Evolutionary conservation across 2,329 filamentous ascomycete genomes (phyloP).

Genomic region (Albifimbria verrucaria): DNA sequence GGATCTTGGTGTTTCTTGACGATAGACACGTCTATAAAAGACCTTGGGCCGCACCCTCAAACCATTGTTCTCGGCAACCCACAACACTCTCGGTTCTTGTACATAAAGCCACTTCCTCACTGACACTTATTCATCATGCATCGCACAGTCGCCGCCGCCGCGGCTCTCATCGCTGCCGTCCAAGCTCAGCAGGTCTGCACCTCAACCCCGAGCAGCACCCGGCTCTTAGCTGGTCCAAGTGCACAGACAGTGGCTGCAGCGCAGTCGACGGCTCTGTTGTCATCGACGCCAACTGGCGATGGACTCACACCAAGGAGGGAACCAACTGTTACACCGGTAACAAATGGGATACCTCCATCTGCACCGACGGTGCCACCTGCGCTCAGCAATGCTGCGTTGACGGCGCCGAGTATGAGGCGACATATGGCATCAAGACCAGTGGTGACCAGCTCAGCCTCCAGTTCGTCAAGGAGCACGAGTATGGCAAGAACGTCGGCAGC

Average conservation of each 20-base stretch:
- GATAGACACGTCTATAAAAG: neutral
- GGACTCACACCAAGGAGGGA: conserved; percentile 46
- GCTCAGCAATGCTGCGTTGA: conserved; percentile 50
- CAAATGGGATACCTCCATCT: conserved; percentile 38
- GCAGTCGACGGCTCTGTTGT: conserved; percentile 47
- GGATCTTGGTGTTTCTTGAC: neutral
- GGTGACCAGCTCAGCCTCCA: conserved; percentile 50
- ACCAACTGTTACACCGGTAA: conserved; percentile 59
- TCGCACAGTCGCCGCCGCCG: conserved; percentile 22
- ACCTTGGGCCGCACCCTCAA: neutral
- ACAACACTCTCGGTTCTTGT: conserved; percentile 5
- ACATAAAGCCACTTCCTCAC: conserved; percentile 8
- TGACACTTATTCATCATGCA: conserved; percentile 19
- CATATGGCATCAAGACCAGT: conserved; percentile 52
- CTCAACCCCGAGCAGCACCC: conserved; percentile 49
- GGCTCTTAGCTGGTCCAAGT: conserved; percentile 49
- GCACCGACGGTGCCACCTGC: conserved; percentile 38
- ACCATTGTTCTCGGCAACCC: no score
- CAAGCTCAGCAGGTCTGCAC: conserved; percentile 50
- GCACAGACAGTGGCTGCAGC: conserved; percentile 49
- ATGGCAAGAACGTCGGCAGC: conserved; percentile 46
- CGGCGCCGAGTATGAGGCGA: conserved; percentile 48
- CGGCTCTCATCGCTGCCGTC: conserved; percentile 21
- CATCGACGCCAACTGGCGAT: conserved; percentile 61
- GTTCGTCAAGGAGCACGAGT: conserved; percentile 52